phyloP scores from a whole-genome alignment of 73 alveolate species.

The Paramecium pentaurelia region DNA sequence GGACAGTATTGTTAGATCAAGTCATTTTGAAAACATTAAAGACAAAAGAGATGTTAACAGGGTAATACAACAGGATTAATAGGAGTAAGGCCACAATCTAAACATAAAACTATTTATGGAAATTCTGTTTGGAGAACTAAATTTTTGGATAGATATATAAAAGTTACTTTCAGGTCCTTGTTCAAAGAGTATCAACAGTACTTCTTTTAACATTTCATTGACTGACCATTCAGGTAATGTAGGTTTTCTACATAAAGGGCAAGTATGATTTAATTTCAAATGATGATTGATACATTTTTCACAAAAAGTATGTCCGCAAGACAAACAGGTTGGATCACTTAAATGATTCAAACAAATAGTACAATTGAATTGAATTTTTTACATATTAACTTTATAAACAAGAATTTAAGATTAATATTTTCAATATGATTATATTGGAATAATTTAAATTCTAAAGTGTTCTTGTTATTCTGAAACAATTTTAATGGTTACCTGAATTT shows the following conservation, averaged over 20 bases:
- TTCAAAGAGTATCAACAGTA: not conserved
- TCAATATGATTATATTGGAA: not conserved
- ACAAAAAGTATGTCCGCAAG: not conserved
- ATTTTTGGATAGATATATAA: not conserved
- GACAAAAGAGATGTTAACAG: not conserved
- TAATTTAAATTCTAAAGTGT: not conserved
- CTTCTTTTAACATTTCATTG: not conserved
- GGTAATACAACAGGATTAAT: not conserved
- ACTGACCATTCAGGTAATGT: not conserved
- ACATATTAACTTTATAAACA: not conserved
- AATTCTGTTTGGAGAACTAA: conserved; percentile 7
- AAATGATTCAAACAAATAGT: not conserved
- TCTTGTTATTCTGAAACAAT: not conserved
- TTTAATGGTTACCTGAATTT: not conserved
- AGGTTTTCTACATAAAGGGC: not conserved
- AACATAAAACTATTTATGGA: conserved; percentile 2
- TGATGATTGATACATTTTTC: not conserved
- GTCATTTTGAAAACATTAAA: not conserved
- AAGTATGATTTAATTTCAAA: not conserved
- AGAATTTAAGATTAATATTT: not conserved
- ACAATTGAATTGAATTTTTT: not conserved
- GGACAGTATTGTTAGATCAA: not conserved
- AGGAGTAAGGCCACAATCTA: conserved; percentile 49
- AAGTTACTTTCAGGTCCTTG: not conserved
- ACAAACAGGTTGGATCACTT: not conserved